A percentile compares a stretch with the other conserved stretches of the same genome.
These are phyloP conservation scores for Silene latifolia DNA, from an alignment of 148 eudicot genomes.

Conservation along the genomic window DNA sequence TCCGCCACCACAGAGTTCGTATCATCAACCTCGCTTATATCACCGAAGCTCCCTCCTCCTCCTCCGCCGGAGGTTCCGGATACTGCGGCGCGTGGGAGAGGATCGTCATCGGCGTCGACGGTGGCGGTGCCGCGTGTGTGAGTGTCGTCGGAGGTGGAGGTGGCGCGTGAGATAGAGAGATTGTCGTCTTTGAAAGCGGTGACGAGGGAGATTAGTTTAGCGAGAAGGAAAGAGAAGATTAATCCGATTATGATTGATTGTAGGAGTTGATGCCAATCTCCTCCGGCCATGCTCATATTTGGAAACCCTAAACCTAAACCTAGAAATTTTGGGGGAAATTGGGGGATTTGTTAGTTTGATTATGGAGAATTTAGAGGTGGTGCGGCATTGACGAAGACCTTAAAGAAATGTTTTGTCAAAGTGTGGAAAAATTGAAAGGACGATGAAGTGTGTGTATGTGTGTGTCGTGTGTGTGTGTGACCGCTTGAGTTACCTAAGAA, in stretches of 20 bases:
- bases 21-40: conserved; percentile 36
- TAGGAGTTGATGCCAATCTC: conserved; percentile 56
- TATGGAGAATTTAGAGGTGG: neutral
- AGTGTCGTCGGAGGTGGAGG: conserved; percentile 9
- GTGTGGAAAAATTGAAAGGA: neutral
- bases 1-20: conserved; percentile 39
- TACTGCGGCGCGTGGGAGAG: neutral
- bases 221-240: conserved; percentile 75
- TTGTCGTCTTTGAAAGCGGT: conserved; percentile 70
- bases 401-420: neutral
- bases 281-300: conserved; percentile 32
- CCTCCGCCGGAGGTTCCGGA: neutral
- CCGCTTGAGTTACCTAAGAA: neutral
- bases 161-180: conserved; percentile 36
- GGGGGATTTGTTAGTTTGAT: neutral
- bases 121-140: too few species aligned
- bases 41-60: conserved; percentile 21
- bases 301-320: conserved; percentile 31
- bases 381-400: neutral
- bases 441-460: too few species aligned
- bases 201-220: conserved; percentile 77
- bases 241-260: conserved; percentile 75
- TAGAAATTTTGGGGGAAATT: neutral
- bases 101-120: neutral
- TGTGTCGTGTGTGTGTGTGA: too few species aligned